Evolutionary conservation across 129 eudicot species (phyloP).

Genomic region (Ambrosia artemisiifolia): DNA sequence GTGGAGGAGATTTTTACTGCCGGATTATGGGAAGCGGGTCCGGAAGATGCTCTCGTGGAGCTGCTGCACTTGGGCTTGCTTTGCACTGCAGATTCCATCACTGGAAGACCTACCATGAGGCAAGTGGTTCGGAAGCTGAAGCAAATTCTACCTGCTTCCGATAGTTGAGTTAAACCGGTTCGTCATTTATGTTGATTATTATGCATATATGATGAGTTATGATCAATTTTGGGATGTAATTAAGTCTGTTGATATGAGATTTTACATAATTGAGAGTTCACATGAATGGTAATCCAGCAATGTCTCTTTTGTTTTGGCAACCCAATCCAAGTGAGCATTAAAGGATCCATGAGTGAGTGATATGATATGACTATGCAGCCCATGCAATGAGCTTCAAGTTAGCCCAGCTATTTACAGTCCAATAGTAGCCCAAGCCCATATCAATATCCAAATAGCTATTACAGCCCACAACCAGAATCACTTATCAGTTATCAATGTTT

Average conservation of each 20-base stretch:
- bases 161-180: constrained; percentile 18
- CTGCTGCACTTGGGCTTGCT: constrained; percentile 47
- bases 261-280: background rate
- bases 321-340: background rate
- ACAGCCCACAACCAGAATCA: too few species aligned
- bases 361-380: too few species aligned
- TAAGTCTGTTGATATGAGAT: constrained; percentile 7
- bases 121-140: constrained; percentile 55
- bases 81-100: constrained; percentile 46
- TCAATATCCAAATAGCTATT: too few species aligned
- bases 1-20: constrained; percentile 38
- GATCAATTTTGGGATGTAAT: constrained; percentile 20
- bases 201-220: constrained; percentile 15
- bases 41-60: constrained; percentile 37
- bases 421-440: too few species aligned
- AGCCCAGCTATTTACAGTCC: too few species aligned
- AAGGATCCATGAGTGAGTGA: too few species aligned
- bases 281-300: background rate
- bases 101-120: constrained; percentile 51
- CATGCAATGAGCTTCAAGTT: too few species aligned
- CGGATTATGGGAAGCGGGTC: constrained; percentile 54
- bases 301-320: background rate
- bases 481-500: too few species aligned
- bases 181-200: constrained; percentile 17
- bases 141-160: constrained; percentile 29